A percentile compares a stretch with the other conserved stretches of the same genome.
These are phyloP conservation scores for Euphrasia arctica DNA, from an alignment of 305 asterid genomes.

Conservation along the genomic window DNA sequence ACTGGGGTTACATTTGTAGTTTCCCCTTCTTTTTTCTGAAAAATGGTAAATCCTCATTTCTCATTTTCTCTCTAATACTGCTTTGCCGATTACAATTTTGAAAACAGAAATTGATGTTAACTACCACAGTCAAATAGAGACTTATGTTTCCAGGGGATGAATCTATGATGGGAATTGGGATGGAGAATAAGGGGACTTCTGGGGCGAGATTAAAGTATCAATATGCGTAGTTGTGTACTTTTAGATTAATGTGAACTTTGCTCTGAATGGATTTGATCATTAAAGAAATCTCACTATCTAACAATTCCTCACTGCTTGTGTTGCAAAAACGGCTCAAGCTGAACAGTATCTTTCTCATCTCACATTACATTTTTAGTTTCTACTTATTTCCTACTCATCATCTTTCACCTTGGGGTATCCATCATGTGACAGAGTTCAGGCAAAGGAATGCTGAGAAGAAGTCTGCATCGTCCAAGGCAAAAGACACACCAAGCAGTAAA, in stretches of 20 bases:
- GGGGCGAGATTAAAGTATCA: constrained; percentile 12
- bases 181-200: not conserved
- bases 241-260: constrained; percentile 8
- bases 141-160: not conserved
- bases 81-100: not conserved
- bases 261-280: not conserved
- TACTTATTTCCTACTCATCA: constrained; percentile 7
- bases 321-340: not conserved
- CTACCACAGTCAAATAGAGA: not conserved
- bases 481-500: constrained; percentile 48
- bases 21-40: not conserved
- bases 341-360: not conserved
- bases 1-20: not conserved
- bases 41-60: not conserved
- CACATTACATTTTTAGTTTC: not conserved
- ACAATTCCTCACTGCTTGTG: not conserved
- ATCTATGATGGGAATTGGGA: not conserved
- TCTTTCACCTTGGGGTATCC: constrained; percentile 13
- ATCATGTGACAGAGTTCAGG: constrained; percentile 46
- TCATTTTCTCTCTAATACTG: not conserved
- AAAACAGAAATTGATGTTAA: not conserved
- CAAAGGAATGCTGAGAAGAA: constrained; percentile 53
- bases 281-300: not conserved
- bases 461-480: constrained; percentile 46
- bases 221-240: constrained; percentile 14